These are phyloP conservation scores for Erysiphe pulchra DNA, from an alignment of 2,329 filamentous ascomycete species.

Conservation along the genomic window DNA sequence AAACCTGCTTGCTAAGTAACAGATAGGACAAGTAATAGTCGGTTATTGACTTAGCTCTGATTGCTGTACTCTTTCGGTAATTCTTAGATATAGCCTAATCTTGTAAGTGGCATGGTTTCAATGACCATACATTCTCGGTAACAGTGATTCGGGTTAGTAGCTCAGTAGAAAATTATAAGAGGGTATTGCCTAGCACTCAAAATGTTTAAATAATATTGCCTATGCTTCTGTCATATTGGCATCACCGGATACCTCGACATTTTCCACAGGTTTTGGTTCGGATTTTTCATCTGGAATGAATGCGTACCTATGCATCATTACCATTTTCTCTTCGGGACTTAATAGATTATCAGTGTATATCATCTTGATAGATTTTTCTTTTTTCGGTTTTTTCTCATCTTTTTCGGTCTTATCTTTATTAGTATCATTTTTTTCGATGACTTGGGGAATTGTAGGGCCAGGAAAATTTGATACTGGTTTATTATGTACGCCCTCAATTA, in stretches of 20 bases:
- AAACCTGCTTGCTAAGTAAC: not conserved
- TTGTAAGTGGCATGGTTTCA: not conserved
- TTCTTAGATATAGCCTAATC: slow-evolving; percentile 1
- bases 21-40: not conserved
- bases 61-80: slow-evolving; percentile 3
- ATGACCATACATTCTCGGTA: slow-evolving; percentile 1
- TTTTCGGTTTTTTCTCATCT: slow-evolving; percentile 38
- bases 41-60: slow-evolving; percentile 11
- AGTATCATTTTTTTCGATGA: slow-evolving; percentile 4
- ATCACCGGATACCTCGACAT: slow-evolving; percentile 6
- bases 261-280: slow-evolving; percentile 12
- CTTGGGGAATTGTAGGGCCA: slow-evolving; percentile 8
- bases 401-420: slow-evolving; percentile 14
- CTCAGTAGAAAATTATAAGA: not conserved
- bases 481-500: slow-evolving; percentile 17
- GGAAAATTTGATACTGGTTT: slow-evolving; percentile 16
- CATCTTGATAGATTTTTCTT: slow-evolving; percentile 44
- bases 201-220: not conserved
- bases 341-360: slow-evolving; percentile 57
- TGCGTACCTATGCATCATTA: slow-evolving; percentile 49
- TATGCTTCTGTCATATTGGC: slow-evolving; percentile 8
- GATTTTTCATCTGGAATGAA: slow-evolving; percentile 23
- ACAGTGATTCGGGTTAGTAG: not conserved
- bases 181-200: not conserved
- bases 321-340: slow-evolving; percentile 81